Evolutionary conservation across 345 rosid species (phyloP).

Genomic region (Pelargonium nanum): DNA sequence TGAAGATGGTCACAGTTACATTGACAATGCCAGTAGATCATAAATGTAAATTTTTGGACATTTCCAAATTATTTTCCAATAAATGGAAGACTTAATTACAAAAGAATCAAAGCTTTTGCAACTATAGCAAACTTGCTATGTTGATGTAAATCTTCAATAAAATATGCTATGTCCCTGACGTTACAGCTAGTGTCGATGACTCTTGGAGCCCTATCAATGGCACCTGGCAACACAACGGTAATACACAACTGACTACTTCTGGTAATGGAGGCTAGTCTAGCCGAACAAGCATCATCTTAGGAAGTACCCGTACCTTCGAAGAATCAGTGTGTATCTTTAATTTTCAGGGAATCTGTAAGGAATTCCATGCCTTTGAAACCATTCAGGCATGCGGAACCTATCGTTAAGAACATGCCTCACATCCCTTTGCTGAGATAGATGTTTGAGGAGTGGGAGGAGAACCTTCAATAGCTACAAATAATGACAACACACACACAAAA

Average conservation of each 20-base stretch:
- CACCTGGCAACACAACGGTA: too few species aligned
- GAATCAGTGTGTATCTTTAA: too few species aligned
- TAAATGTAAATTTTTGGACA: neutral
- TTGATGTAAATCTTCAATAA: neutral
- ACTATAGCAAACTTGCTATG: neutral
- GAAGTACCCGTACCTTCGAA: too few species aligned
- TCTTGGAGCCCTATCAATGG: too few species aligned
- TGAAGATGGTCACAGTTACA: too few species aligned
- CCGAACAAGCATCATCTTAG: too few species aligned
- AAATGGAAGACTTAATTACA: neutral
- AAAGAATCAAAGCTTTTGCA: neutral
- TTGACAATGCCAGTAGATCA: too few species aligned
- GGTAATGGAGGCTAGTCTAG: too few species aligned
- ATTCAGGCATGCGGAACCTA: constrained; percentile 39
- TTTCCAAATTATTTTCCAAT: neutral
- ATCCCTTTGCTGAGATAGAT: constrained; percentile 35
- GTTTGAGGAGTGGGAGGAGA: constrained; percentile 32
- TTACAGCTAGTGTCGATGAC: too few species aligned
- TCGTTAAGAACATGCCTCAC: constrained; percentile 23
- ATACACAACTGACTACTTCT: neutral
- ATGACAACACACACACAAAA: neutral
- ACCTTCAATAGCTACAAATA: constrained; percentile 37
- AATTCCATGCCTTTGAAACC: constrained; percentile 49
- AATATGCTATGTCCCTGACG: too few species aligned
- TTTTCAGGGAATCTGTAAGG: constrained; percentile 9